phyloP scores from a whole-genome alignment of 345 rosid genomes.

The Excoecaria cochinchinensis region DNA sequence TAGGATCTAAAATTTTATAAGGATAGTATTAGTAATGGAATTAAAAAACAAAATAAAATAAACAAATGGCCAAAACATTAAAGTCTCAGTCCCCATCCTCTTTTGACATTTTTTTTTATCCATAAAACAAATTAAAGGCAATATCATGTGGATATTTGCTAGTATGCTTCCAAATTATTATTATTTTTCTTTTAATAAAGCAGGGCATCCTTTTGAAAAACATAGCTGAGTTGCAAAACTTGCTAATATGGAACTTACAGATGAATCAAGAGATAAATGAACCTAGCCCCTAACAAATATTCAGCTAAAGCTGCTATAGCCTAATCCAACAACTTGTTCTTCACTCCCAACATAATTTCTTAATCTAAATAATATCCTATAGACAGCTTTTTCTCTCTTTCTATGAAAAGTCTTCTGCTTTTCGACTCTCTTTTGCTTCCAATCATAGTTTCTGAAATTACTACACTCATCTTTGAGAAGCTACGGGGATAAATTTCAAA shows the following conservation, averaged over 20 bases:
- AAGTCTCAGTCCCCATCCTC: too few species aligned
- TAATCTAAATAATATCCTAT: conserved; percentile 28
- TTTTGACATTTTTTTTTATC: too few species aligned
- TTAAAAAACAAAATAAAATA: too few species aligned
- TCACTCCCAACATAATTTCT: conserved; percentile 12
- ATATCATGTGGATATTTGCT: too few species aligned
- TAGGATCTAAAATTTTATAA: too few species aligned
- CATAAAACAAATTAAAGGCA: too few species aligned
- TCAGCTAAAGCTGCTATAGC: conserved; percentile 10
- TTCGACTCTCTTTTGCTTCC: conserved; percentile 11
- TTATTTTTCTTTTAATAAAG: too few species aligned
- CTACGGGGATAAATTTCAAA: conserved; percentile 15
- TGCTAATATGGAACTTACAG: conserved; percentile 26
- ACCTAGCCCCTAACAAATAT: conserved; percentile 14
- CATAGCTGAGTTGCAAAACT: not conserved
- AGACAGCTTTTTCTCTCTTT: conserved; percentile 25
- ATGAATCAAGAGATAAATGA: conserved; percentile 25
- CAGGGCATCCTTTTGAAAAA: too few species aligned
- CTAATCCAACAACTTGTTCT: conserved; percentile 17
- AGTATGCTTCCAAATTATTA: too few species aligned
- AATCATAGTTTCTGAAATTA: conserved; percentile 19
- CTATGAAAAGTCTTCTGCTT: conserved; percentile 13
- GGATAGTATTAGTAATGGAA: too few species aligned
- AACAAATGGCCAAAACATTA: too few species aligned
- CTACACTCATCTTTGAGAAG: conserved; percentile 13